Base-by-base conservation (phyloP, 192 early-diverging fungal genomes). In the Bifiguratus adelaidae region DNA sequence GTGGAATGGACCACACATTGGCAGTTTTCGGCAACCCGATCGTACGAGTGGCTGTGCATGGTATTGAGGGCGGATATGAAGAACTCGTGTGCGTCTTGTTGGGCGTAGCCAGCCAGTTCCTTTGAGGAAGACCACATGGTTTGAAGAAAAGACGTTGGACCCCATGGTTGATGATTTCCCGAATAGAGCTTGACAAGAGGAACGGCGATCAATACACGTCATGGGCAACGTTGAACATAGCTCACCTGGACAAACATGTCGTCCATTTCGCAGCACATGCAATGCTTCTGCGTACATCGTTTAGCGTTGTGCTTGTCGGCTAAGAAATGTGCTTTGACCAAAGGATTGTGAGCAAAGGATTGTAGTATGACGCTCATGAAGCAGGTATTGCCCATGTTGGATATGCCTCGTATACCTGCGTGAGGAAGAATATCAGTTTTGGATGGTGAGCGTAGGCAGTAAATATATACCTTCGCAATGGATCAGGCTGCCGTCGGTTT, bases 71-170 rank as follows among this genome's bases (percentile, higher is more conserved):
- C 65, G 8, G 89, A 82, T 32, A 96, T 91, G 52, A 97, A 89
- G 47, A 93, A 97, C 49, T 99, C 95, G 59, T 99, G 95, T 1
- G 94, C 92, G 49, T 97, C 93, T 59, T 99, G 93, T 64, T 97
- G 92, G 11, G 82, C 78, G 49, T 93, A 93, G 7, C 91, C 85
- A 13, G 95, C 92, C 23, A 97, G 64, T 36, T 95, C 82, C 33
- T 77, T 71, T 21, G 83, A 82, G 11, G 85, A 78, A 55, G 82
- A 74, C 95, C 95, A 98, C 74, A 97, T 82, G 9, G 85, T 56
- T 51, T 83, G 83, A 23, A 98, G 65, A 40, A 97, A 90, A 34
- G 71, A 54, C 37, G 81, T 73, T 2, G 95, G 94, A 1, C 82
- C 87, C 61, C 80, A 90, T 2, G 95, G 91, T 33, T 57, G 49